A percentile compares a stretch with the other conserved stretches of the same genome.
Evolutionary conservation across 2,329 filamentous ascomycete genomes (phyloP).

Genomic region (Sclerotinia glacialis): DNA sequence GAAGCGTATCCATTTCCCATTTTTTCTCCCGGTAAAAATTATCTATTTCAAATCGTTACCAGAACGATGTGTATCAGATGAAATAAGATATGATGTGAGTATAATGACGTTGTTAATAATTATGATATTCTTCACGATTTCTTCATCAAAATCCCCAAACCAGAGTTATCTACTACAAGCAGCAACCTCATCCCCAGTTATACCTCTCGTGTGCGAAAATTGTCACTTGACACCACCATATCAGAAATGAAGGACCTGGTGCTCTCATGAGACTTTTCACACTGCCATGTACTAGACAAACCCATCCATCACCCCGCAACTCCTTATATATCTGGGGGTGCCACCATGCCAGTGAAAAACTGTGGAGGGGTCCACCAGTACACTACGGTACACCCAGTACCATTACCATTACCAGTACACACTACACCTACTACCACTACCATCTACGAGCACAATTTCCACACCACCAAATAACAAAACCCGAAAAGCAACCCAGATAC

Average conservation of each 20-base stretch:
- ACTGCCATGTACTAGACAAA: neutral
- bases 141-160: too few species aligned
- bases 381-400: neutral
- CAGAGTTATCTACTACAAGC: neutral
- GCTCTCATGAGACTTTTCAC: neutral
- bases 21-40: neutral
- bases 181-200: neutral
- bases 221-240: neutral
- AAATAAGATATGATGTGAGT: too few species aligned
- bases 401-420: too few species aligned
- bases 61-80: neutral
- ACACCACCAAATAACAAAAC: constrained; percentile 1
- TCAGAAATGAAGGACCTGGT: neutral
- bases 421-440: neutral
- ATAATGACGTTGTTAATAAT: too few species aligned
- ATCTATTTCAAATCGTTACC: neutral
- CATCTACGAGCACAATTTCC: too few species aligned
- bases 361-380: neutral
- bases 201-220: neutral
- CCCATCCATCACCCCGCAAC: constrained; percentile 5
- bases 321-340: constrained; percentile 4
- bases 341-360: neutral
- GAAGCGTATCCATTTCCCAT: neutral
- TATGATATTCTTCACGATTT: neutral
- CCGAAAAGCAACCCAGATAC: neutral